These are phyloP conservation scores for Ceratocystis lukuohia DNA, from an alignment of 2,329 filamentous ascomycete genomes.

Conservation along the genomic window DNA sequence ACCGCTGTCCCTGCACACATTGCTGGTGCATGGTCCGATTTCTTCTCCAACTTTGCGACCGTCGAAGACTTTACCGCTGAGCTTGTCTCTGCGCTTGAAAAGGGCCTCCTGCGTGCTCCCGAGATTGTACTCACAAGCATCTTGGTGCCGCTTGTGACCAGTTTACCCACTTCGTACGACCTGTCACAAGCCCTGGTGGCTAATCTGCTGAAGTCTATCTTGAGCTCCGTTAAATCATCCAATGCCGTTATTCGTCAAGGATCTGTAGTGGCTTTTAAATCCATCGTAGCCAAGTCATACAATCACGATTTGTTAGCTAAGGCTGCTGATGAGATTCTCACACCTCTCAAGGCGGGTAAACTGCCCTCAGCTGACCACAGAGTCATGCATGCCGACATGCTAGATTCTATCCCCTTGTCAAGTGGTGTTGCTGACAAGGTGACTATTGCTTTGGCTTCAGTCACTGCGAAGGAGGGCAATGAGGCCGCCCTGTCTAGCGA, in stretches of 20 bases:
- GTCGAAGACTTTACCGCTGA: conserved; percentile 62
- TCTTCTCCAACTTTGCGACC: conserved; percentile 64
- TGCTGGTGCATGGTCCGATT: conserved; percentile 60
- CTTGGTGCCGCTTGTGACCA: conserved; percentile 56
- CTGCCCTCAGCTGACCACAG: conserved; percentile 75
- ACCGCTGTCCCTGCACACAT: conserved; percentile 57
- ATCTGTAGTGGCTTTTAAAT: conserved; percentile 59
- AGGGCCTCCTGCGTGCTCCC: conserved; percentile 74
- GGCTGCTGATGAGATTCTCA: conserved; percentile 63
- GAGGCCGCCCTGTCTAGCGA: conserved; percentile 69
- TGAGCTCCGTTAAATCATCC: conserved; percentile 86
- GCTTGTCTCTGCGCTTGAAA: conserved; percentile 71
- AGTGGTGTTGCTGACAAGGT: conserved; percentile 52
- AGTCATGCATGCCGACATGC: conserved; percentile 67
- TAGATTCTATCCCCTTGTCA: conserved; percentile 50
- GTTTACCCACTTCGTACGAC: conserved; percentile 59
- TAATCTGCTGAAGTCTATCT: conserved; percentile 68
- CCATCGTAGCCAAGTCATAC: conserved; percentile 48
- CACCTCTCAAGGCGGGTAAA: conserved; percentile 70
- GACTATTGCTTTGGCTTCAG: conserved; percentile 48
- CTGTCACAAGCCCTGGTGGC: conserved; percentile 59
- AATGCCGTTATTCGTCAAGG: conserved; percentile 66
- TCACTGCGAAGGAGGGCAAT: conserved; percentile 75
- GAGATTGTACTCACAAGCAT: conserved; percentile 77
- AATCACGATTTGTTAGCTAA: conserved; percentile 48